Percentiles rank a stretch among this genome's conserved stretches.
Conservation (phyloP, 495 filamentous ascomycete species). For the Neurospora sp. region DNA sequence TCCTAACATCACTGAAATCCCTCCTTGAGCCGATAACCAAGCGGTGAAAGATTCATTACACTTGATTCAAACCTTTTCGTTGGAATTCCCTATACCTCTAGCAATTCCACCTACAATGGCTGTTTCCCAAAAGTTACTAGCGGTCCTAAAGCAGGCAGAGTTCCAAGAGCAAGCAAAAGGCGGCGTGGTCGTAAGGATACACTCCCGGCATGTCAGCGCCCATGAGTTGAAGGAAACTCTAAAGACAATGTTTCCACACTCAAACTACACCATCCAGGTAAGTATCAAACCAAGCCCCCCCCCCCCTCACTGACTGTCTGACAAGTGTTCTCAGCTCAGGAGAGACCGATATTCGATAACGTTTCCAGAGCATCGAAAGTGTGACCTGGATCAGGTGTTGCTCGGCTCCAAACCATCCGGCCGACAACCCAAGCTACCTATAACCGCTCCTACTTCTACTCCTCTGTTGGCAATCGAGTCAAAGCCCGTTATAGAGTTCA, state of each 20-base stretch:
- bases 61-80: background rate
- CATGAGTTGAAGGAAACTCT: background rate
- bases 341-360: background rate
- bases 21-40: background rate
- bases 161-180: background rate
- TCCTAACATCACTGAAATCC: too few relatives aligned
- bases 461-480: background rate
- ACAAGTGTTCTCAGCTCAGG: background rate
- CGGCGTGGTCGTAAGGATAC: background rate
- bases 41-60: background rate
- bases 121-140: background rate
- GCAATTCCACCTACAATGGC: background rate
- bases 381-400: background rate
- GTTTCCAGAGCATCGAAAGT: background rate
- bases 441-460: background rate
- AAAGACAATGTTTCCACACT: background rate
- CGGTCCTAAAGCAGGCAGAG: background rate
- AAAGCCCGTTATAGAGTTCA: background rate
- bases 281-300: background rate
- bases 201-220: background rate
- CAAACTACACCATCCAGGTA: background rate
- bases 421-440: background rate
- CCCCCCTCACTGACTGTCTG: background rate
- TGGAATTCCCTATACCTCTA: background rate
- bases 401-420: background rate